Evolutionary conservation across 2,329 filamentous ascomycete species (phyloP), one percentile per base, ranked within the genome.

Genomic region (Ophiostoma ulmi): DNA sequence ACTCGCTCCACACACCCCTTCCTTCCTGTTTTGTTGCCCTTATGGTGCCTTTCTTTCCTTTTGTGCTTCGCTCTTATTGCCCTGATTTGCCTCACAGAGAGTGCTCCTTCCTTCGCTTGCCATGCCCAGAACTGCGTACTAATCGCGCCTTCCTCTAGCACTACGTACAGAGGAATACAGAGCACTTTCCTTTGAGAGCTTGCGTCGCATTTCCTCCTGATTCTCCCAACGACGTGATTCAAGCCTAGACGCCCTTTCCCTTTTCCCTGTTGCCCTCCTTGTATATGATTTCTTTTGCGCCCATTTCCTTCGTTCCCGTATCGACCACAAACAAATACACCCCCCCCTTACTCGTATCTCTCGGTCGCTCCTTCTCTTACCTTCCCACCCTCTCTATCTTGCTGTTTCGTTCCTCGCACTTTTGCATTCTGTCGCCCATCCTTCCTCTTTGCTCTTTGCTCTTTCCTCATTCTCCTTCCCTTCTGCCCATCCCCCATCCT

Each of bases 251-350:
- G 39, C 8, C 14, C 39, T 4, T 44, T 44, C 39, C 7, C 4
- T 17, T 44, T 44, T 44, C 39, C 39, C 39, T 44, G 39, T 44
- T 17, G 31, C 14, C 39, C 14, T 44, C 39, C 39, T 5, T 44
- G 39, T 44, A 17, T 17, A 11, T 44, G 39, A 11, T 44, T 44
- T 14, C 55, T 61, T 61, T 26, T 35, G 26, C 44, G 44, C 44
- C 44, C 44, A 17, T 52, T 52, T 20, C 52, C 55, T 61, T 36
- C 36, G 38, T 67, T 67, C 22, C 65, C 65, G 63, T 70, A 58
- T 72, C 70, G 63, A 44, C 70, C 70, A 72, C 70, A 73, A 68
- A 73, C 55, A 69, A 71, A 70, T 44, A 20, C 22, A n/a, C 22
- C n/a, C 48, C 31, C 67, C 67, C 67, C 70, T 68, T 71, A 68